phyloP scores from a whole-genome alignment of 305 asterid genomes.

The Fraxinus albicans region DNA sequence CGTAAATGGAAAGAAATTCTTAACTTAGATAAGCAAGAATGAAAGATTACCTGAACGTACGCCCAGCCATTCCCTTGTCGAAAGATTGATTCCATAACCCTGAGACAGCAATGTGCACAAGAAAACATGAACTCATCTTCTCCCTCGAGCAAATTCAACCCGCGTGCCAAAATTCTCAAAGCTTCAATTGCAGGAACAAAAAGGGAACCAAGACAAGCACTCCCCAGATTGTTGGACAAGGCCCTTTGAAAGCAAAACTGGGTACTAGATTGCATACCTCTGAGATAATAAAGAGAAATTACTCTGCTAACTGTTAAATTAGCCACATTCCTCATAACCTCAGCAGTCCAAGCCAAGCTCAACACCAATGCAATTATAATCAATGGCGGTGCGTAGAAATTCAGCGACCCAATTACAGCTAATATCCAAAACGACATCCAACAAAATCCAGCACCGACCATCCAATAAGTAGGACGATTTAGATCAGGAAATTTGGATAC shows the following conservation, averaged over 20 bases:
- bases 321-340: conserved; percentile 96
- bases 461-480: conserved; percentile 73
- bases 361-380: conserved; percentile 53
- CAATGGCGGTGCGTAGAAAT: conserved; percentile 70
- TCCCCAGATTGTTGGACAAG: conserved; percentile 69
- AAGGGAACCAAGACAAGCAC: conserved; percentile 86
- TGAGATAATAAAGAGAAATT: conserved; percentile 76
- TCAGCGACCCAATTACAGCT: conserved; percentile 79
- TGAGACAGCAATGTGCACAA: conserved; percentile 91
- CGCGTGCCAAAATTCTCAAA: conserved; percentile 78
- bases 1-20: background rate
- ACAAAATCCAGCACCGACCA: conserved; percentile 77
- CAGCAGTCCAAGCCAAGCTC: conserved; percentile 83
- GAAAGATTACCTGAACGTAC: conserved; percentile 67
- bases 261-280: conserved; percentile 87
- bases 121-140: conserved; percentile 96
- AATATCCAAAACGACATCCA: conserved; percentile 93
- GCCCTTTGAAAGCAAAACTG: conserved; percentile 86
- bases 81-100: conserved; percentile 79
- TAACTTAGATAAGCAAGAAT: background rate
- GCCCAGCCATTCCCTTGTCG: conserved; percentile 94
- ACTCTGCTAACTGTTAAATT: conserved; percentile 78
- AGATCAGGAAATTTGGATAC: conserved; percentile 69
- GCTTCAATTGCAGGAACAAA: conserved; percentile 90
- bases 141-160: conserved; percentile 83